Conservation (phyloP, 306 rosid species). For the Inga oerstediana region DNA sequence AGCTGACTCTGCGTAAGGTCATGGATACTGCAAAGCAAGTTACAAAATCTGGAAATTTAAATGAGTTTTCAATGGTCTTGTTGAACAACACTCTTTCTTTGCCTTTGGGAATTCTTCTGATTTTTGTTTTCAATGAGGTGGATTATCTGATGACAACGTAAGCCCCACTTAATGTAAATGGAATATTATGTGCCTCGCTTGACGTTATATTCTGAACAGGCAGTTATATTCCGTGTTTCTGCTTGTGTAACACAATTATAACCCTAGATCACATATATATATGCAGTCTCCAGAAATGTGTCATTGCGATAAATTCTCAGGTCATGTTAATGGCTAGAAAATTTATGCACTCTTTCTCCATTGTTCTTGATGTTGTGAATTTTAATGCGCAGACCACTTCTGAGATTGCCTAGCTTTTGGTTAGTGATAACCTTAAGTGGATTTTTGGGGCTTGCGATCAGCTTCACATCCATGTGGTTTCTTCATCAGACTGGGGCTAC, state of each 20-base stretch:
- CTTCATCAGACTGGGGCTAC: constrained; percentile 99
- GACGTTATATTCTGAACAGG: constrained; percentile 9
- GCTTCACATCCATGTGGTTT: constrained; percentile 99
- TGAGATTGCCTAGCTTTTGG: constrained; percentile 92
- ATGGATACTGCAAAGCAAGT: constrained; percentile 97
- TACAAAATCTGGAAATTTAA: constrained; percentile 86
- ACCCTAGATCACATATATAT: neutral
- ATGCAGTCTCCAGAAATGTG: constrained; percentile 6
- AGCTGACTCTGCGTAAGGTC: constrained; percentile 90
- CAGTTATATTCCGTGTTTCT: constrained; percentile 18
- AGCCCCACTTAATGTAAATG: constrained; percentile 42
- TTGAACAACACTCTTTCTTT: constrained; percentile 91
- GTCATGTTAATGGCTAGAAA: constrained; percentile 5
- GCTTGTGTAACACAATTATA: constrained; percentile 9
- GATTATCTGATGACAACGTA: constrained; percentile 90
- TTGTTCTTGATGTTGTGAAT: constrained; percentile 23
- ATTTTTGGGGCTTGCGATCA: constrained; percentile 90
- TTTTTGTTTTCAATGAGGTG: constrained; percentile 78
- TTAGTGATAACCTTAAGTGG: constrained; percentile 89
- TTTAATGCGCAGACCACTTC: constrained; percentile 79
- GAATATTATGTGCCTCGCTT: constrained; percentile 26
- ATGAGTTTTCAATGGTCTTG: constrained; percentile 98
- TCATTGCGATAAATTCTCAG: constrained; percentile 13
- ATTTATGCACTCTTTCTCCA: neutral
- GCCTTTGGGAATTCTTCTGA: constrained; percentile 85